Base-by-base conservation (phyloP, 208 protist genomes). In the Crithidia brevicula region DNA sequence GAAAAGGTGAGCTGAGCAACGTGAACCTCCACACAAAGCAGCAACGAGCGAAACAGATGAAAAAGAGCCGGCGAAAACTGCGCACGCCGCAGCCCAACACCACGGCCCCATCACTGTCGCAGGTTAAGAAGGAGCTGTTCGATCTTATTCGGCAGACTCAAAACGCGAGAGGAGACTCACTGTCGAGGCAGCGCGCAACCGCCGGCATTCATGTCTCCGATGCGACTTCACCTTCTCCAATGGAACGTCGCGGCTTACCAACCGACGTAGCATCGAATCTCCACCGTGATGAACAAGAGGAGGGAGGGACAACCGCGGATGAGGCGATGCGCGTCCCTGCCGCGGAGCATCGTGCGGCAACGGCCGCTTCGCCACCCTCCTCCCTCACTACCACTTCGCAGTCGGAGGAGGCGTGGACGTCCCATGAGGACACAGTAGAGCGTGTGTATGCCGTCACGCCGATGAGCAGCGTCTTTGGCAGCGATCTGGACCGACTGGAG, bases 401-500 rank as follows among this genome's bases (percentile, higher is more conserved):
- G 11, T 52, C 67, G n/a, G 68, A 66, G 4, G 67, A 67, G 59
- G 70, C 60, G 28, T 71, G 64, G 58, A 51, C 74, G 50, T 47
- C 70, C n/a, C 45, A 64, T 20, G 83, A 88, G 77, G 50, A 67
- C 34, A 49, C 65, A 8, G 34, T 83, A 53, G 81, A 87, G 62
- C 60, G 67, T 18, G 49, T 50, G 49, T 91, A 74, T 50, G 51
- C 71, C 9, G 79, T 95, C 25, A 65, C 66, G 4, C 89, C 89
- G 5, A 60, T 63, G 45, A 82, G 68, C 71, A 93, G 72, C 40
- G 79, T 95, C 34, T 83, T 93, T 30, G 90, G 86, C 43, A 85
- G 77, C 58, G 86, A 93, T 40, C 76, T 95, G 8, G 90, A 95
- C 52, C 82, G 81, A 28, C 69, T 95, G 28, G 86, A 95, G 76